A percentile compares a stretch with the other conserved stretches of the same genome.
These are phyloP conservation scores for Mucor lusitanicus DNA, from an alignment of 371 early-diverging fungal species.

Conservation along the genomic window DNA sequence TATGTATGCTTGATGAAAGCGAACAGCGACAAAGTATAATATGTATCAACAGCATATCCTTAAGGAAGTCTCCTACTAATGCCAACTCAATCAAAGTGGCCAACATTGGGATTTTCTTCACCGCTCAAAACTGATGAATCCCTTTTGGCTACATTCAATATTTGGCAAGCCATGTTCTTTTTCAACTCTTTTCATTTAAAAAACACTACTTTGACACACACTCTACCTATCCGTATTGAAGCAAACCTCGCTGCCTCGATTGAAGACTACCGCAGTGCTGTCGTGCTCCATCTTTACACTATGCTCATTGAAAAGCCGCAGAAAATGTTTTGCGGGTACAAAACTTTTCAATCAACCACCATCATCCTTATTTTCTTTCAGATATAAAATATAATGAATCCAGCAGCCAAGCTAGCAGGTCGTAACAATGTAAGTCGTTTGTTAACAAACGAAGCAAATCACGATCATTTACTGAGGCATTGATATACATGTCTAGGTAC, in stretches of 20 bases:
- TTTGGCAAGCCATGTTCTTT: too few species aligned
- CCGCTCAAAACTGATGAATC: too few species aligned
- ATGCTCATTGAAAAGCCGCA: neutral
- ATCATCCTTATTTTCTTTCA: neutral
- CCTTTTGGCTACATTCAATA: too few species aligned
- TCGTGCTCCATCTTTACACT: neutral
- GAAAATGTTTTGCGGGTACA: neutral
- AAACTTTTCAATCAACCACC: neutral
- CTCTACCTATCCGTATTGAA: neutral
- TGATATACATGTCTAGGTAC: constrained; percentile 49
- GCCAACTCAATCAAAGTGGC: too few species aligned
- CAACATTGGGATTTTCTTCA: too few species aligned
- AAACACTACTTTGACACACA: too few species aligned
- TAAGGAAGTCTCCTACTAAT: too few species aligned
- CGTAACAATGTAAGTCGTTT: constrained; percentile 19
- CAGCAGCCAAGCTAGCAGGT: constrained; percentile 16
- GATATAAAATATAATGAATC: constrained; percentile 5
- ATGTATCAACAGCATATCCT: too few species aligned
- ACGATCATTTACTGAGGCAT: neutral
- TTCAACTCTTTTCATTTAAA: too few species aligned
- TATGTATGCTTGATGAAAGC: too few species aligned
- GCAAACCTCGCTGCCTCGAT: neutral
- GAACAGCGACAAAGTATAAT: too few species aligned
- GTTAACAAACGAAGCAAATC: neutral
- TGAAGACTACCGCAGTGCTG: neutral